These are phyloP conservation scores for Abortiporus biennis DNA, from an alignment of 1,284 basidiomycete species.

Conservation along the genomic window DNA sequence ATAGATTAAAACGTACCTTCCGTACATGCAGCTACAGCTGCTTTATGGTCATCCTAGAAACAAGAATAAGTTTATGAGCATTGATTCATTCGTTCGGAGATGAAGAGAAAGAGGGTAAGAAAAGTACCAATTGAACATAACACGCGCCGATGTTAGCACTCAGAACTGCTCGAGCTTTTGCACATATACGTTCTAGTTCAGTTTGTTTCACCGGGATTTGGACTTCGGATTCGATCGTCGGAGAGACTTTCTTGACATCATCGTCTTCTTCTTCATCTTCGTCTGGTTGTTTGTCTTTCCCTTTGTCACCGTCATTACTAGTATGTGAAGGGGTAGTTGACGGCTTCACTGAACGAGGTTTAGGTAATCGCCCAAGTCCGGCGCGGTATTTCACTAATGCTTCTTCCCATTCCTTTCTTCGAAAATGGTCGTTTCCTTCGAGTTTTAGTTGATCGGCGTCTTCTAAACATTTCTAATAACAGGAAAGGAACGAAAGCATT, in stretches of 20 bases:
- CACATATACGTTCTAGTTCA: too few relatives aligned
- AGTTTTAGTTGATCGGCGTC: conserved; percentile 58
- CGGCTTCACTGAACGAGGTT: conserved; percentile 22
- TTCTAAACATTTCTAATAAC: conserved; percentile 35
- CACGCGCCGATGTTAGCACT: conserved; percentile 82
- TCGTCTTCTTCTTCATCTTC: conserved; percentile 20
- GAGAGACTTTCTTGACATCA: conserved; percentile 10
- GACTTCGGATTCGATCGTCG: too few relatives aligned
- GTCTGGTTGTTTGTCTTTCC: conserved; percentile 25
- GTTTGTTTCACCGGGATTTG: conserved; percentile 16
- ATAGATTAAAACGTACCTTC: conserved; percentile 45
- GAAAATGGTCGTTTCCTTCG: conserved; percentile 51
- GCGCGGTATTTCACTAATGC: conserved; percentile 59
- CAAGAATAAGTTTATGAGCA: neutral
- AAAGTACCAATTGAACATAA: conserved; percentile 63
- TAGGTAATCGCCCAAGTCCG: conserved; percentile 54
- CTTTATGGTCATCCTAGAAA: conserved; percentile 68
- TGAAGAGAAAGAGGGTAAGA: neutral
- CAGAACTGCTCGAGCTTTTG: conserved; percentile 58
- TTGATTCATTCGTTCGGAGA: neutral
- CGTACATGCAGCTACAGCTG: conserved; percentile 72
- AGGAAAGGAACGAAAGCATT: too few relatives aligned
- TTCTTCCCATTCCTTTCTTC: conserved; percentile 50
- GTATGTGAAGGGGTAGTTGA: conserved; percentile 5
- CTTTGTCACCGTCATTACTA: conserved; percentile 11